Evolutionary conservation across 2,329 filamentous ascomycete genomes (phyloP).

Genomic region (Helicocarpus griseus): DNA sequence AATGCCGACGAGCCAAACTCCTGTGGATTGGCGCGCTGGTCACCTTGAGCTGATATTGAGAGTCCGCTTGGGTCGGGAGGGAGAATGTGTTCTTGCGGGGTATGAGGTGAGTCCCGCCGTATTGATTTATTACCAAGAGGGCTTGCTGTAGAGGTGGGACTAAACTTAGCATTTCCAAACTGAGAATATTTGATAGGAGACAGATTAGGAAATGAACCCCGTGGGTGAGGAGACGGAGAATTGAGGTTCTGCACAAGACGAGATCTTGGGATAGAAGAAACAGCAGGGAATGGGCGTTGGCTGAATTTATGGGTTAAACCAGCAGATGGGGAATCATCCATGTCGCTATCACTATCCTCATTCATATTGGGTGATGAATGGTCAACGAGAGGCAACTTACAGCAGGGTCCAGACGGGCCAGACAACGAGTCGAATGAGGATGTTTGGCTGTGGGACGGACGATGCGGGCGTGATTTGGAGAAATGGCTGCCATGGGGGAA

Average conservation of each 20-base stretch:
- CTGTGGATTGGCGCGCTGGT: slow-evolving; percentile 29
- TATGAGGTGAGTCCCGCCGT: slow-evolving; percentile 55
- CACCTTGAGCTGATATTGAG: slow-evolving; percentile 61
- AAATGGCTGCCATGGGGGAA: slow-evolving; percentile 25
- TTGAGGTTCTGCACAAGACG: slow-evolving; percentile 30
- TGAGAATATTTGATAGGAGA: slow-evolving; percentile 11
- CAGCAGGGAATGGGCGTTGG: slow-evolving; percentile 21
- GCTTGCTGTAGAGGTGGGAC: slow-evolving; percentile 47
- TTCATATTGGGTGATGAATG: slow-evolving; percentile 18
- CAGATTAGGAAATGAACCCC: slow-evolving; percentile 22
- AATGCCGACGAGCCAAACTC: slow-evolving; percentile 40
- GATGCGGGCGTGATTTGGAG: slow-evolving; percentile 12
- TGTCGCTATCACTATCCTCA: slow-evolving; percentile 23
- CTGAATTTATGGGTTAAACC: slow-evolving; percentile 22
- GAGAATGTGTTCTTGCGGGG: slow-evolving; percentile 64
- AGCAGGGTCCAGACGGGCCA: slow-evolving; percentile 23
- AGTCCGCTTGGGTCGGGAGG: slow-evolving; percentile 73
- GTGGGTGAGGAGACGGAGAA: slow-evolving; percentile 33
- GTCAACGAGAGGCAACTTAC: slow-evolving; percentile 28
- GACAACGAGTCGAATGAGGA: slow-evolving; percentile 26
- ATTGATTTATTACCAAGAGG: slow-evolving; percentile 48
- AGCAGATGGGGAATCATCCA: slow-evolving; percentile 24
- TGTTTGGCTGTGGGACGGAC: slow-evolving; percentile 24
- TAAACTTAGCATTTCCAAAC: slow-evolving; percentile 45
- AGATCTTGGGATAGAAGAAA: slow-evolving; percentile 28